Evolutionary conservation across 306 rosid genomes (phyloP), one percentile per base, ranked within the genome.

Genomic region (Dryas drummondii): DNA sequence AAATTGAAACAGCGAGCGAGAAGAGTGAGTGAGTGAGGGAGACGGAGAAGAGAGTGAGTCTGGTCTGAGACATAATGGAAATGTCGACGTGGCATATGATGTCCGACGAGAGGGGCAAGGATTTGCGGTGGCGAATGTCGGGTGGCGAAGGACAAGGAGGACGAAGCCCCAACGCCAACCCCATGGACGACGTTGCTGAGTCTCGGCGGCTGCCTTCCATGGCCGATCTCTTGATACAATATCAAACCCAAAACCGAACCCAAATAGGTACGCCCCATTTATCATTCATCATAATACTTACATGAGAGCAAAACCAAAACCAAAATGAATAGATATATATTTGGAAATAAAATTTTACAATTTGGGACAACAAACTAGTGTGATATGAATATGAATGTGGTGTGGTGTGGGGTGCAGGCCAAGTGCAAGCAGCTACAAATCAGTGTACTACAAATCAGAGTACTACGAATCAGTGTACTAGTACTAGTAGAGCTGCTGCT

Each of bases 191-290:
- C 37, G 37, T 1, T 32, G 37, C 2, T 32, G 37, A 32, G 37
- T 32, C 37, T 32, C 37, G 68, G 49, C 79, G 80, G 57, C 80
- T 87, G 37, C 87, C 88, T 57, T 84, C 91, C 75, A 87, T 87
- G 87, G 75, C 83, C 8, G 87, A 87, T 56, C 82, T 87, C 19
- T 70, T 84, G 71, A 77, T 84, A 40, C 37, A 32, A 32, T 32
- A 32, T 32, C 37, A 32, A 32, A 32, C 37, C 37, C 37, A 32
- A 32, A 32, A 1, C 3, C 37, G 37, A 32, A 32, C 37, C 37
- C 37, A 32, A 32, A 32, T 32, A 32, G 37, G 37, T 32, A 32
- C 37, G 37, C 37, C 2, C 37, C 37, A 32, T 32, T 32, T 32
- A 32, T 32, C 37, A 32, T 32, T 32, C 37, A 32, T 32, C 37